Conservation (phyloP, 108 stramenopile genomes). For the Nitzschia sp. region DNA sequence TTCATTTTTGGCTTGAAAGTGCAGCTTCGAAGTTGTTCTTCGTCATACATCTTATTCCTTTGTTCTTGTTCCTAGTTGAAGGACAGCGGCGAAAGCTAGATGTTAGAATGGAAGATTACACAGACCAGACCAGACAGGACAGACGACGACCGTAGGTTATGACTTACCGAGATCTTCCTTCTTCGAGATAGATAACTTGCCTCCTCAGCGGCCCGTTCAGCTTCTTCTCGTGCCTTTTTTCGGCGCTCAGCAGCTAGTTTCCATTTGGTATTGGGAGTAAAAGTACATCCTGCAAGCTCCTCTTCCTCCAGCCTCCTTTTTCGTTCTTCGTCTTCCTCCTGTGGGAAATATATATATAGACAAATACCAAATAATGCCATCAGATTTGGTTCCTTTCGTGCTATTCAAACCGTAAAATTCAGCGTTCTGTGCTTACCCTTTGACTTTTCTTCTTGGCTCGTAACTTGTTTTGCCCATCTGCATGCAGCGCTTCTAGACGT, state of each 20-base stretch:
- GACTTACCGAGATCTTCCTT: slow-evolving; percentile 2
- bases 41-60: slow-evolving; percentile 3
- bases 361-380: no score
- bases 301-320: slow-evolving; percentile 19
- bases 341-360: no score
- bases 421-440: slow-evolving; percentile 3
- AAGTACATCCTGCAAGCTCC: slow-evolving; percentile 19
- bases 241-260: slow-evolving; percentile 27
- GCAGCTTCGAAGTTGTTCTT: not conserved
- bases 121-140: no score
- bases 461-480: slow-evolving; percentile 12
- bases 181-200: not conserved
- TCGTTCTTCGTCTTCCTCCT: slow-evolving; percentile 20
- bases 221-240: slow-evolving; percentile 11
- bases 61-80: slow-evolving; percentile 21
- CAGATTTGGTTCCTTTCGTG: no score
- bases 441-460: slow-evolving; percentile 9
- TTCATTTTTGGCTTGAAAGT: slow-evolving; percentile 28
- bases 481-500: slow-evolving; percentile 16
- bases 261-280: slow-evolving; percentile 33
- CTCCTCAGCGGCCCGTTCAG: not conserved
- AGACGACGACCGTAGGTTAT: no score
- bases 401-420: no score
- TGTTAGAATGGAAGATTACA: no score
- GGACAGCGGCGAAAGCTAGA: no score